phyloP scores from a whole-genome alignment of 139 green algal genomes.

The Bryopsis sp. region DNA sequence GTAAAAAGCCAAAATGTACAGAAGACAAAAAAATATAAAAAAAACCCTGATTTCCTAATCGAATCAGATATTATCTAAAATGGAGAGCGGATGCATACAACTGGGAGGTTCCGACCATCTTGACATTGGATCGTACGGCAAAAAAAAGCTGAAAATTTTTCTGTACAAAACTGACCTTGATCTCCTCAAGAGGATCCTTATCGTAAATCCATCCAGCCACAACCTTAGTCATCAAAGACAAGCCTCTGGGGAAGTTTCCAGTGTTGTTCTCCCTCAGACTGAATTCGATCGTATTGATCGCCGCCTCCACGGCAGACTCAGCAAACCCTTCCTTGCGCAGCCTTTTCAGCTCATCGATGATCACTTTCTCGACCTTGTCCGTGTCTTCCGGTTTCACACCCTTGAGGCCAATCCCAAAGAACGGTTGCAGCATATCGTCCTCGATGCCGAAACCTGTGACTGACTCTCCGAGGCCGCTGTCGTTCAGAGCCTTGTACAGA shows the following conservation, averaged over 20 bases:
- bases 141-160: no score
- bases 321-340: slow-evolving; percentile 66
- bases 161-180: no score
- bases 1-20: no score
- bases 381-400: slow-evolving; percentile 59
- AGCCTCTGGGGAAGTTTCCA: slow-evolving; percentile 85
- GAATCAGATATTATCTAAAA: no score
- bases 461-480: slow-evolving; percentile 80
- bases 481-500: slow-evolving; percentile 86
- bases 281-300: slow-evolving; percentile 98
- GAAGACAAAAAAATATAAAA: no score
- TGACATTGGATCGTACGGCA: no score
- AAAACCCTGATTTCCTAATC: no score
- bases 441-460: slow-evolving; percentile 88
- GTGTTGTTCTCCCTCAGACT: slow-evolving; percentile 98
- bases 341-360: slow-evolving; percentile 61
- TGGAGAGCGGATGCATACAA: no score
- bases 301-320: slow-evolving; percentile 68
- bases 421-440: slow-evolving; percentile 85
- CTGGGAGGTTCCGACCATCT: no score
- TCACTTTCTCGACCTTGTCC: slow-evolving; percentile 76
- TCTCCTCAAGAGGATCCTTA: slow-evolving; percentile 77
- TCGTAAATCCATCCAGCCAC: slow-evolving; percentile 95
- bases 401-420: slow-evolving; percentile 81
- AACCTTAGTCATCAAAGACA: slow-evolving; percentile 91